Evolutionary conservation across 2,329 filamentous ascomycete genomes (phyloP).

Genomic region (Neurospora sp.): DNA sequence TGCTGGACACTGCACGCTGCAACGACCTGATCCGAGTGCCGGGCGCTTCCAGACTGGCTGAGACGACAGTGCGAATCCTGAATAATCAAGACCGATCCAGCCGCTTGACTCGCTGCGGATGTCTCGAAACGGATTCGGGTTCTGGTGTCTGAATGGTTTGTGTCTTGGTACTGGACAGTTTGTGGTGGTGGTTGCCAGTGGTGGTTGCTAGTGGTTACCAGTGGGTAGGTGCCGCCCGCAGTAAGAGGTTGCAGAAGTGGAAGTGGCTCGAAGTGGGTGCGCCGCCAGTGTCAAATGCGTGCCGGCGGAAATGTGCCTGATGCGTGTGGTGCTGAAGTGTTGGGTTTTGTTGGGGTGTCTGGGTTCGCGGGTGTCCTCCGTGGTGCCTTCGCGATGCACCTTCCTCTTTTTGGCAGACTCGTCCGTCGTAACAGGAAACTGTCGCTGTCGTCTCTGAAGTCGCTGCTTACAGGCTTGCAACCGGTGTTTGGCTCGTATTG

Average conservation of each 20-base stretch:
- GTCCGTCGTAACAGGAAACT: constrained; percentile 11
- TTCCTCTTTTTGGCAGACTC: constrained; percentile 15
- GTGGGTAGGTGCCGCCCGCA: neutral
- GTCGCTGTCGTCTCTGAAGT: neutral
- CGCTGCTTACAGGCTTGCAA: neutral
- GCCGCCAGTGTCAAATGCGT: neutral
- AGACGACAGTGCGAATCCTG: neutral
- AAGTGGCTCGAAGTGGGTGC: neutral
- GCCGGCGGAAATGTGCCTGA: neutral
- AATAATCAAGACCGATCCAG: neutral
- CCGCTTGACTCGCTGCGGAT: neutral
- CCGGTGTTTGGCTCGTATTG: neutral
- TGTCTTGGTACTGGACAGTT: neutral
- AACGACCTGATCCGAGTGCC: neutral
- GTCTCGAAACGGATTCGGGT: neutral
- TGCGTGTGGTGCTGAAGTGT: neutral
- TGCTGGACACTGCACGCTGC: neutral
- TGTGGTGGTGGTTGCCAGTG: neutral
- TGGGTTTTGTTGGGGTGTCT: neutral
- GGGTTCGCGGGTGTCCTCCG: neutral
- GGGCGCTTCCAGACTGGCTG: neutral
- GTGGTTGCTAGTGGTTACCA: neutral
- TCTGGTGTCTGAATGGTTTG: neutral
- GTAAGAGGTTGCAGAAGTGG: neutral
- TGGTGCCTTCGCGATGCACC: constrained; percentile 9